Base-by-base conservation (phyloP, 2,329 filamentous ascomycete species). In the Lachnellula occidentalis region DNA sequence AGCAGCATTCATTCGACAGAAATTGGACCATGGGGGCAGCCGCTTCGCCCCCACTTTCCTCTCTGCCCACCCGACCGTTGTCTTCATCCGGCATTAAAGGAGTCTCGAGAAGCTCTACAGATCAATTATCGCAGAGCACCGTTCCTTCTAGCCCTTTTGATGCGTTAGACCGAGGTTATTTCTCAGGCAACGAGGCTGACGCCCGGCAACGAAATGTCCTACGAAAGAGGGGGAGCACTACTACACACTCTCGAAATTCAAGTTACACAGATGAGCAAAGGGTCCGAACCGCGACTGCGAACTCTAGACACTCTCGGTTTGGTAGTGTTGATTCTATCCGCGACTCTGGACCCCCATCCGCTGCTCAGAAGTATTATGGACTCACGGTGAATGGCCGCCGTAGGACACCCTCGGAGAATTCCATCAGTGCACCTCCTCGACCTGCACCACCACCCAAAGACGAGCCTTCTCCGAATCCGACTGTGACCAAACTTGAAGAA, bases 121-220 rank as follows among this genome's bases (percentile, higher is more conserved):
- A 58, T 66, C 72, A 45, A 37, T 51, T 61, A 31, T 59, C 61
- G 47, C 61, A 71, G 73, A 53, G 51, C 43, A 51, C 52, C 17
- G 51, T 34, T 21, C 57, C 61, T 22, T 48, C 58, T 11, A 59
- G 56, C 88, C 95, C 57, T 71, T 90, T 64, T 45, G 66, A 69
- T 45, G 31, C 57, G 11, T 50, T 66, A 15, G 94, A 97, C 65
- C 82, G 90, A 36, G 92, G 92, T 22, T 97, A 97, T 70, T 96
- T 96, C 67, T 96, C 92, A 7, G 90, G 92, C 3, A 88, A 87
- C 15, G 92, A 97, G 66, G 77, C 85, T 11, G 91, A 96, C 59
- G 81, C 81, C 43, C 83, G 87, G 55, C 84, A 82, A 64, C 82
- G 88, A 45, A 95, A 90, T 67, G 77, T 94, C 46, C 75, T 96